phyloP scores from a whole-genome alignment of 495 filamentous ascomycete genomes.

The Podospora pseudoanserina region DNA sequence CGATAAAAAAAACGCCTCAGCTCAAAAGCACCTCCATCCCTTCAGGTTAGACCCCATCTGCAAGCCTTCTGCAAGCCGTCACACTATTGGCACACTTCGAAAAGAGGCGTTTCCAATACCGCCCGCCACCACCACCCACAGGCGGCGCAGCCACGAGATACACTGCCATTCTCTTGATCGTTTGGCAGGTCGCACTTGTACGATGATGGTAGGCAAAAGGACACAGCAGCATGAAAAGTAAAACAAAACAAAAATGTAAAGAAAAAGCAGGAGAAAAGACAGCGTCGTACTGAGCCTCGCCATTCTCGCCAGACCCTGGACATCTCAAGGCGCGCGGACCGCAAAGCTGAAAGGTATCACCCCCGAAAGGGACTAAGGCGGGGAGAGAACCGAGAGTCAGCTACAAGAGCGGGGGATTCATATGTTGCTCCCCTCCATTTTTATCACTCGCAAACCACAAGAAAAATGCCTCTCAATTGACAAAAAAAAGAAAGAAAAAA shows the following conservation, averaged over 20 bases:
- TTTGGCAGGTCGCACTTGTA: background rate
- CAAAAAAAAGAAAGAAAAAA: background rate
- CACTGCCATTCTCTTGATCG: background rate
- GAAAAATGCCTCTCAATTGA: background rate
- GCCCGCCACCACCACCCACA: too few relatives aligned
- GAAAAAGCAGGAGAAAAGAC: background rate
- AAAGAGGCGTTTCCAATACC: too few relatives aligned
- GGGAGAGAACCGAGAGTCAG: too few relatives aligned
- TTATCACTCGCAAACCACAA: too few relatives aligned
- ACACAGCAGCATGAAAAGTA: background rate
- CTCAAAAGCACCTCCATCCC: background rate
- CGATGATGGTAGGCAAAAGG: background rate
- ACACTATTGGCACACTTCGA: too few relatives aligned
- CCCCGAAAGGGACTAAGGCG: background rate
- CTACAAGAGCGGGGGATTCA: too few relatives aligned
- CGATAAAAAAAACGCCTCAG: background rate
- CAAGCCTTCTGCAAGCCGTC: background rate
- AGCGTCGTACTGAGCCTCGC: background rate
- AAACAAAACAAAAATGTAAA: background rate
- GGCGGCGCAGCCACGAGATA: background rate
- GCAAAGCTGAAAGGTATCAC: background rate
- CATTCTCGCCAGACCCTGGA: background rate
- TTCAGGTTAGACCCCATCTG: background rate
- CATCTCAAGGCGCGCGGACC: background rate
- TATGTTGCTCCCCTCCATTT: too few relatives aligned